These are phyloP conservation scores for Verticillium alfalfae DNA, from an alignment of 2,329 filamentous ascomycete genomes.

Conservation along the genomic window DNA sequence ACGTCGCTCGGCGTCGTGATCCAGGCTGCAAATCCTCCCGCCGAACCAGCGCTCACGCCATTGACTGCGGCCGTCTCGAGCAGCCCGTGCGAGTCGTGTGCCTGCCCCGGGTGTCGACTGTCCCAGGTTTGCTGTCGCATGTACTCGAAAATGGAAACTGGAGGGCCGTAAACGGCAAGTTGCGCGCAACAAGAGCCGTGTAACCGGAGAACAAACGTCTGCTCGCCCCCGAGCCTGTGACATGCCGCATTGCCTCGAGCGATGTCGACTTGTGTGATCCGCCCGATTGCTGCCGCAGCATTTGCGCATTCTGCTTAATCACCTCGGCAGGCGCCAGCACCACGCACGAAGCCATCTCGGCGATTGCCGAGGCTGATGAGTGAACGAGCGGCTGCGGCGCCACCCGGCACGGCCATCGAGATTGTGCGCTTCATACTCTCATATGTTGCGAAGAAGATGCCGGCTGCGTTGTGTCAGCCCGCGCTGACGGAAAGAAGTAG, in stretches of 20 bases:
- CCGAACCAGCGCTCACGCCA: slow-evolving; percentile 65
- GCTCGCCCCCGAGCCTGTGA: slow-evolving; percentile 47
- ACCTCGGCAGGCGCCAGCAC: slow-evolving; percentile 87
- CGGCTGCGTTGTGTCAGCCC: slow-evolving; percentile 42
- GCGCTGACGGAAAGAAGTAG: too few relatives aligned
- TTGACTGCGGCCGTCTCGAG: slow-evolving; percentile 67
- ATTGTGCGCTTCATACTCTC: slow-evolving; percentile 68
- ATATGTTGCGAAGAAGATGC: slow-evolving; percentile 87
- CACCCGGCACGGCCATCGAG: slow-evolving; percentile 34
- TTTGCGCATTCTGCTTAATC: slow-evolving; percentile 90
- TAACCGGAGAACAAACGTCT: slow-evolving; percentile 67
- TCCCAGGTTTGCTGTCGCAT: slow-evolving; percentile 51
- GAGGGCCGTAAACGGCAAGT: slow-evolving; percentile 80
- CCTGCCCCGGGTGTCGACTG: slow-evolving; percentile 19
- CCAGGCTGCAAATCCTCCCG: slow-evolving; percentile 69
- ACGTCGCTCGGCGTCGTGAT: slow-evolving; percentile 89
- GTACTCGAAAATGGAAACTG: slow-evolving; percentile 82
- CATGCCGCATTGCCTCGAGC: slow-evolving; percentile 41
- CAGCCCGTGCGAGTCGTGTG: slow-evolving; percentile 26
- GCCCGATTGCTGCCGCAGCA: slow-evolving; percentile 43
- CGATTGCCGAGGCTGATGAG: slow-evolving; percentile 65
- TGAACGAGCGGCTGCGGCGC: slow-evolving; percentile 67
- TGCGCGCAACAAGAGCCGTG: slow-evolving; percentile 72
- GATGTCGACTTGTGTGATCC: slow-evolving; percentile 29
- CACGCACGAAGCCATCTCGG: slow-evolving; percentile 78